Evolutionary conservation across 805 yeast genomes (phyloP), one percentile per base, ranked within the genome.

Genomic region (Komagataella ulmi): DNA sequence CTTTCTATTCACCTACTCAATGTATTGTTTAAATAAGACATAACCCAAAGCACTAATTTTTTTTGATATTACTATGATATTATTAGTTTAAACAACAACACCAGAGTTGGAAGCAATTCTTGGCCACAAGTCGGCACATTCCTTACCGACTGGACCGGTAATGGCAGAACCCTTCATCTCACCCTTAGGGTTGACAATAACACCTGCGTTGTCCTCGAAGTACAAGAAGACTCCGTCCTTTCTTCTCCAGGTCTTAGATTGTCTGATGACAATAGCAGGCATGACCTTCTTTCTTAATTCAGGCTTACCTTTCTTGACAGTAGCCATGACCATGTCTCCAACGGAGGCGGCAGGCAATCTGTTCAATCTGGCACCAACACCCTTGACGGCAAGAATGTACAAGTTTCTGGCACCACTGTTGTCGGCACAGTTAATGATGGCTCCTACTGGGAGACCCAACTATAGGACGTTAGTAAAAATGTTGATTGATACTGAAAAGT

Each of bases 121-220:
- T 76, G 99, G 99, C 99, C 99, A 93, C 76, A 93, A 86, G 74
- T 93, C 99, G 74, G 99, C 99, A 83, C 99, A 95, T 83, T 93
- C 99, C 81, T 93, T 93, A 76, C 97, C 98, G 72, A 93, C 99
- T 71, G 99, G 99, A 77, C 99, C 99, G 71, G 99, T 95, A 75
- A 93, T 93, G 71, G 99, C 99, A 65, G 99, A 95, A 79, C 99
- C 99, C 84, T 93, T 93, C 99, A 95, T 93, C 80, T 93, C 99
- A 83, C 99, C 99, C 93, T 93, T 93, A 73, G 99, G 99, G 81
- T 93, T 93, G 75, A 93, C 99, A 72, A 93, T 93, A 76, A 95
- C 99, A 85, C 99, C 99, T 63, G 99, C 99, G 72, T 93, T 93
- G 80, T 93, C 99, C 84, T 93, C 99, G 68, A 93, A 93, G 88